phyloP scores from a whole-genome alignment of 306 rosid genomes.

The Pyrus bretschneideri region DNA sequence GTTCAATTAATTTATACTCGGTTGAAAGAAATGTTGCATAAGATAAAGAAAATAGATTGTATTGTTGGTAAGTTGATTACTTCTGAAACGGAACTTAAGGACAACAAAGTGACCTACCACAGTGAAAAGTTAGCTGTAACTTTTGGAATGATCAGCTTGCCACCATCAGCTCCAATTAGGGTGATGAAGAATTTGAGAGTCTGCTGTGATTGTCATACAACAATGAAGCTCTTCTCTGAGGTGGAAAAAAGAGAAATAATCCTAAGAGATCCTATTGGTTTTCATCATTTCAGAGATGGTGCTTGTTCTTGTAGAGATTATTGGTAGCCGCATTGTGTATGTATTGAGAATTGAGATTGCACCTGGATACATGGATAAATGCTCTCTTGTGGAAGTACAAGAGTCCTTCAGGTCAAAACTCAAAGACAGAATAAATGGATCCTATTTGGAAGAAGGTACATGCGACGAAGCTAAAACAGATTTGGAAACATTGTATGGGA shows the following conservation, averaged over 20 bases:
- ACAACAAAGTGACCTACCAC: slow-evolving; percentile 23
- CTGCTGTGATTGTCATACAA: slow-evolving; percentile 44
- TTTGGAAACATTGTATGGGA: not conserved
- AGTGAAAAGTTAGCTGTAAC: slow-evolving; percentile 63
- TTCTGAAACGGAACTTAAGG: slow-evolving; percentile 5
- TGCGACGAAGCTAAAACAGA: not conserved
- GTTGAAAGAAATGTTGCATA: slow-evolving; percentile 34
- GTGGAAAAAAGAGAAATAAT: slow-evolving; percentile 47
- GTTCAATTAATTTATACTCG: slow-evolving; percentile 29
- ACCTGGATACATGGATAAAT: too few species aligned
- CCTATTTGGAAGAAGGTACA: not conserved
- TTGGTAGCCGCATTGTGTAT: slow-evolving; percentile 30
- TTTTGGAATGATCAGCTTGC: slow-evolving; percentile 42
- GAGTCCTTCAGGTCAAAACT: not conserved
- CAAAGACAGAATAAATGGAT: not conserved
- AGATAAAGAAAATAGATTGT: slow-evolving; percentile 17
- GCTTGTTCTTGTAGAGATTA: slow-evolving; percentile 53
- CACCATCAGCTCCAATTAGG: slow-evolving; percentile 49
- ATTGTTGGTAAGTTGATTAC: slow-evolving; percentile 10
- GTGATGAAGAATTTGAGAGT: slow-evolving; percentile 69
- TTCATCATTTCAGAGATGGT: slow-evolving; percentile 57
- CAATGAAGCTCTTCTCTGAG: slow-evolving; percentile 48
- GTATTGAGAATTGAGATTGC: not conserved
- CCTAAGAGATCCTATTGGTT: slow-evolving; percentile 49
- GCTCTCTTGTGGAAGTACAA: not conserved